phyloP scores from a whole-genome alignment of 345 rosid species.

The Pistacia integerrima region DNA sequence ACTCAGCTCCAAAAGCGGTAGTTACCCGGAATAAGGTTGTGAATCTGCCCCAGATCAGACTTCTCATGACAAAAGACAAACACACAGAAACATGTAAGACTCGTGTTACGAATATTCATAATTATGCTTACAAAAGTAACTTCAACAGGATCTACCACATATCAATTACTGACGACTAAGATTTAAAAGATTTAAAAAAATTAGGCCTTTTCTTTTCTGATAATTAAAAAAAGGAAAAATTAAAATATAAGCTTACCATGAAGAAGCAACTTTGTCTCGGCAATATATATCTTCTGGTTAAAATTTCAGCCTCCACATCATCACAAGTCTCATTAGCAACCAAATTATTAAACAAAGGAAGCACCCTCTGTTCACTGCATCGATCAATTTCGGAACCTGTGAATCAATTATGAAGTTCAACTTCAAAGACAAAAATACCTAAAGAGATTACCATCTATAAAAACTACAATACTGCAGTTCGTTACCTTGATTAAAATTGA shows the following conservation, averaged over 20 bases:
- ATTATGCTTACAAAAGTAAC: not conserved
- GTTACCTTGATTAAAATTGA: conserved; percentile 30
- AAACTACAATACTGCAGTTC: conserved; percentile 10
- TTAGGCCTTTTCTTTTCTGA: too few species aligned
- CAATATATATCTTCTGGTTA: conserved; percentile 47
- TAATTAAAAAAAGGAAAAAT: not conserved
- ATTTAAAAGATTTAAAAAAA: not conserved
- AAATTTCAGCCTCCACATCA: conserved; percentile 72
- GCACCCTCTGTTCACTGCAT: conserved; percentile 37
- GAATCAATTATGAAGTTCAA: conserved; percentile 5
- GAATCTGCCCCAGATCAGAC: conserved; percentile 87
- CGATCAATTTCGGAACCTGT: conserved; percentile 31
- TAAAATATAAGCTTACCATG: conserved; percentile 53
- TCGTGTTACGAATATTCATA: not conserved
- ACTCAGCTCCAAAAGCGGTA: conserved; percentile 5
- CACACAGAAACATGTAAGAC: conserved; percentile 27
- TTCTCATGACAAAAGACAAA: conserved; percentile 36
- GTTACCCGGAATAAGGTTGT: conserved; percentile 81
- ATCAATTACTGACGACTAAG: not conserved
- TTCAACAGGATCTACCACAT: not conserved
- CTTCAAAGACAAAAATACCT: too few species aligned
- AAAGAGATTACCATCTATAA: not conserved
- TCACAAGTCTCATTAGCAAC: conserved; percentile 52
- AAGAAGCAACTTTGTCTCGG: conserved; percentile 75
- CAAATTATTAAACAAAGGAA: conserved; percentile 55